phyloP scores from a whole-genome alignment of 805 yeast genomes.

The Starmerella floricola region DNA sequence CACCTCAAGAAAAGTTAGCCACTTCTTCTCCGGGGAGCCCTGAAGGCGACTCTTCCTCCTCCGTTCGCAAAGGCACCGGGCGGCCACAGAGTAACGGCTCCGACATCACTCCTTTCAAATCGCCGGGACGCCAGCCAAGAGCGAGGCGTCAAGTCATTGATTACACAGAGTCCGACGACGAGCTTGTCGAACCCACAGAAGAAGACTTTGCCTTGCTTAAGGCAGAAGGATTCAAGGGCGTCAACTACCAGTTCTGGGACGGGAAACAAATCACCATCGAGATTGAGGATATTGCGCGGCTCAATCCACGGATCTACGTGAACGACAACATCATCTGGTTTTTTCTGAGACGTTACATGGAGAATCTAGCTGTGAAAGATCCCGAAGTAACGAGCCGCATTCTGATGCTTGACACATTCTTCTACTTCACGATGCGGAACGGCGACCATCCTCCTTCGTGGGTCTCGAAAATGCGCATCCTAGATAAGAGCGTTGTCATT shows the following conservation, averaged over 20 bases:
- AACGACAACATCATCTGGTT: conserved; percentile 84
- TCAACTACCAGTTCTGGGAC: conserved; percentile 35
- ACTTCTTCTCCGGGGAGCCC: no score
- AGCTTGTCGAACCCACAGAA: conserved; percentile 13
- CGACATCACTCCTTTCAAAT: neutral
- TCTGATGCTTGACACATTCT: conserved; percentile 68
- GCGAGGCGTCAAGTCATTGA: neutral
- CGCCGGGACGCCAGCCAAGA: neutral
- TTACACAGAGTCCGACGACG: neutral
- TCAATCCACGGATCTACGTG: conserved; percentile 73
- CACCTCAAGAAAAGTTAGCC: no score
- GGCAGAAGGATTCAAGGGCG: conserved; percentile 4
- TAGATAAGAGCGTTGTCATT: conserved; percentile 47
- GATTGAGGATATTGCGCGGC: conserved; percentile 62
- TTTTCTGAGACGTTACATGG: conserved; percentile 38
- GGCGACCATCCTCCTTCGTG: conserved; percentile 43
- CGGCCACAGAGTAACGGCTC: no score
- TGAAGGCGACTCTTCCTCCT: no score
- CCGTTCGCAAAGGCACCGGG: no score
- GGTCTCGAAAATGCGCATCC: conserved; percentile 58
- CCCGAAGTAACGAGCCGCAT: conserved; percentile 32
- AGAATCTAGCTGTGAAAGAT: conserved; percentile 25
- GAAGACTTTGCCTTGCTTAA: conserved; percentile 8
- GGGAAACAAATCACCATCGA: conserved; percentile 45
- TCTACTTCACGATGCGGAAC: conserved; percentile 51